Evolutionary conservation across 129 eudicot species (phyloP).

Genomic region (Centaurea solstitialis): DNA sequence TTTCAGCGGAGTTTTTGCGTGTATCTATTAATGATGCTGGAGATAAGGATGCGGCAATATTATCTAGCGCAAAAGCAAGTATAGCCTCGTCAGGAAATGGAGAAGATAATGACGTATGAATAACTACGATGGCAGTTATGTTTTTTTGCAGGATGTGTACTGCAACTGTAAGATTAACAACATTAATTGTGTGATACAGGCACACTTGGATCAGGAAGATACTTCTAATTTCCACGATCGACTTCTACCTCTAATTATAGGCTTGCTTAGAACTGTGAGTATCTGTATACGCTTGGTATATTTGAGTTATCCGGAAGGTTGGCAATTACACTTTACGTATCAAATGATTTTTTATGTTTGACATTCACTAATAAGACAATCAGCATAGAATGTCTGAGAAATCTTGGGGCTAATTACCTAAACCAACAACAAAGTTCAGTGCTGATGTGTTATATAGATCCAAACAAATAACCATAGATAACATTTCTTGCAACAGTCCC

Average conservation of each 20-base stretch:
- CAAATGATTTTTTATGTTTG: neutral
- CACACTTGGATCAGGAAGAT: slow-evolving; percentile 62
- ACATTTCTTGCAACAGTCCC: neutral
- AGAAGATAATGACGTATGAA: slow-evolving; percentile 68
- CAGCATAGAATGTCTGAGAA: neutral
- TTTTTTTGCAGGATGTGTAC: slow-evolving; percentile 1
- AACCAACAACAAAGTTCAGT: neutral
- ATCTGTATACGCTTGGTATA: neutral
- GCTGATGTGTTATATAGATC: neutral
- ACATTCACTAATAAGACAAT: neutral
- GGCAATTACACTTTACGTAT: slow-evolving; percentile 11
- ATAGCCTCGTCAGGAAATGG: slow-evolving; percentile 48
- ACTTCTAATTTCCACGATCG: slow-evolving; percentile 66
- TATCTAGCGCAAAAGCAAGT: slow-evolving; percentile 48
- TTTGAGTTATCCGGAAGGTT: neutral
- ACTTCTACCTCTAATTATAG: slow-evolving; percentile 85
- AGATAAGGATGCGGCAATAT: slow-evolving; percentile 48
- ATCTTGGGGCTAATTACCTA: neutral
- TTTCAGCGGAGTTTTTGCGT: slow-evolving; percentile 98
- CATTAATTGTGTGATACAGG: slow-evolving; percentile 51
- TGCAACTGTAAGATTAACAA: slow-evolving; percentile 22
- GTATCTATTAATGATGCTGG: slow-evolving; percentile 72
- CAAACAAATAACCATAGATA: slow-evolving; percentile 1
- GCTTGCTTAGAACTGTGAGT: slow-evolving; percentile 96
- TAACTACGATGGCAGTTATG: slow-evolving; percentile 5